Evolutionary conservation across 148 eudicot species (phyloP), one percentile per base, ranked within the genome.

Genomic region (Oxyria digyna): DNA sequence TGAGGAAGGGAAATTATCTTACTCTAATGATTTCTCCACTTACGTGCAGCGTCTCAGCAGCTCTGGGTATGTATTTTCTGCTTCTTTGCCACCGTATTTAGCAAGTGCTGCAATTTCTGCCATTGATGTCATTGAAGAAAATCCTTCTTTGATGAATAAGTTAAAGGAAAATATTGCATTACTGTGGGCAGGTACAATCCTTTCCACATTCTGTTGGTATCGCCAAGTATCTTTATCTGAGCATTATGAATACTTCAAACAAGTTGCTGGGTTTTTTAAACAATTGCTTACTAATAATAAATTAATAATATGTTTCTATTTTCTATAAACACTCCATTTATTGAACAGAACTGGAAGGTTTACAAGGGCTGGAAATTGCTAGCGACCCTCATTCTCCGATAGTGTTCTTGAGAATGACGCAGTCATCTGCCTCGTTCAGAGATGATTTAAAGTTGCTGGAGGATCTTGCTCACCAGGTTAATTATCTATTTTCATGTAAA

Each of bases 1-100:
- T n/a, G n/a, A 31, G 9, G 65, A 59, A 29, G n/a, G n/a, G n/a
- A n/a, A n/a, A n/a, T n/a, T 13, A 18, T 29, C 20, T 15, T 59
- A 24, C n/a, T n/a, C n/a, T n/a, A n/a, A n/a, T n/a, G n/a, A 10
- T 38, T 59, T 59, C 10, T 59, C 38, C 62, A 15, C 62, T 76
- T 77, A 2, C 37, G 73, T 71, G 76, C 94, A 93, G 98, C 91
- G 98, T 52, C 83, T 93, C 54, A 93, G 98, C 74, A 90, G 97
- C 81, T 93, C 97, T 68, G 98, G 97, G 57, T 93, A 90, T 74
- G 97, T 93, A 31, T 93, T 94, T 74, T 94, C 96, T 82, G 98
- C 97, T 79, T 94, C 98, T 70, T 78, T 94, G 76, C 98, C 98
- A 64, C 98, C 98, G 35, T 94, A 90, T 73, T 88, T 94, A n/a